These are phyloP conservation scores for Chlorophyllum brunneum DNA, from an alignment of 768 basidiomycete species.

Conservation along the genomic window DNA sequence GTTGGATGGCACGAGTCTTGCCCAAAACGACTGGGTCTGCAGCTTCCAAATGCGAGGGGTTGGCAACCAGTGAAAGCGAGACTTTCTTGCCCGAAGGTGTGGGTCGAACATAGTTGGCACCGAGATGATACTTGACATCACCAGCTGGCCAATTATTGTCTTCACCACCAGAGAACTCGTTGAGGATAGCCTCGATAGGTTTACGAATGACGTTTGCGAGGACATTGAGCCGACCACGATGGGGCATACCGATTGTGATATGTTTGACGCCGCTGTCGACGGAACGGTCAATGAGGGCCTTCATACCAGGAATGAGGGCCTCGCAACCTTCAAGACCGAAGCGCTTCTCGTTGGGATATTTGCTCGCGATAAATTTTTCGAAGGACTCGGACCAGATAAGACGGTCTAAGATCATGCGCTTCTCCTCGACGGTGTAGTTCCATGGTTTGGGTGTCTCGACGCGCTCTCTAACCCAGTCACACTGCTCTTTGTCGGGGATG, in stretches of 20 bases:
- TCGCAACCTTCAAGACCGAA: conserved; percentile 99
- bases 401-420: conserved; percentile 97
- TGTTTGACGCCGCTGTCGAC: conserved; percentile 95
- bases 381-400: conserved; percentile 99
- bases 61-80: conserved; percentile 94
- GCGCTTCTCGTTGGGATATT: conserved; percentile 99
- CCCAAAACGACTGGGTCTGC: conserved; percentile 98
- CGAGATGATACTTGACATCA: conserved; percentile 99
- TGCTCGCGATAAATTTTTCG: conserved; percentile 97
- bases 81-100: conserved; percentile 99
- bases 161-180: conserved; percentile 85
- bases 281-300: conserved; percentile 97
- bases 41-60: conserved; percentile 97
- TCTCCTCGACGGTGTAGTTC: conserved; percentile 98
- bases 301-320: conserved; percentile 97
- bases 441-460: conserved; percentile 94
- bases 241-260: conserved; percentile 98
- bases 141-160: conserved; percentile 81
- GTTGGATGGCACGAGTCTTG: conserved; percentile 96
- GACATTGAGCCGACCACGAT: conserved; percentile 97
- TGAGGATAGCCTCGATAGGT: conserved; percentile 95
- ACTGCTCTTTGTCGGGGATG: conserved; percentile 97
- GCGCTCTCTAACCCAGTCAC: conserved; percentile 98
- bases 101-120: conserved; percentile 97
- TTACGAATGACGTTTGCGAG: conserved; percentile 98